A percentile compares a stretch with the other conserved stretches of the same genome.
phyloP scores from a whole-genome alignment of 352 stramenopile genomes.

The Globisporangium acanthophoron region DNA sequence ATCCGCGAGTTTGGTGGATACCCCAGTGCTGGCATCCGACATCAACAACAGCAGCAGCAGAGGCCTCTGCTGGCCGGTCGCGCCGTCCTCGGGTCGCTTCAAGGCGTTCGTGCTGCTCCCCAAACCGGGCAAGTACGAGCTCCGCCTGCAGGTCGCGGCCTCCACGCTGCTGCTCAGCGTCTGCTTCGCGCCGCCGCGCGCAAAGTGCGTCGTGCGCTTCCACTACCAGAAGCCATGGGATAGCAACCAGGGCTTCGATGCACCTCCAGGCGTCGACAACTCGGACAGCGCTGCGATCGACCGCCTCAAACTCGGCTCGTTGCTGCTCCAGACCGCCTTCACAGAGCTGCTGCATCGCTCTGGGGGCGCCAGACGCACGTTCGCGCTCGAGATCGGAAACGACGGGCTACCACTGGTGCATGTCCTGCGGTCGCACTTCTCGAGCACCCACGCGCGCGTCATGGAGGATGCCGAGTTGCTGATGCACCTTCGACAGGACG shows the following conservation, averaged over 20 bases:
- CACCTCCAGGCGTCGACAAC: constrained; percentile 40
- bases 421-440: constrained; percentile 42
- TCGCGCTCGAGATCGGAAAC: constrained; percentile 43
- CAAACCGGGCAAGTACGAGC: constrained; percentile 24
- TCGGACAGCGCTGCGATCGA: constrained; percentile 44
- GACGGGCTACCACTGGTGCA: constrained; percentile 48
- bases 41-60: neutral
- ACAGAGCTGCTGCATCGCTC: constrained; percentile 46
- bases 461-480: constrained; percentile 54
- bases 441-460: constrained; percentile 27
- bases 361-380: constrained; percentile 34
- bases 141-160: constrained; percentile 19
- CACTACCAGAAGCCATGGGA: constrained; percentile 64
- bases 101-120: constrained; percentile 63
- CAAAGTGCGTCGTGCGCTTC: constrained; percentile 45
- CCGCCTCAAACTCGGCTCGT: constrained; percentile 44
- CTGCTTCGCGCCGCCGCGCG: constrained; percentile 23
- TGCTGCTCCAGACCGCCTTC: constrained; percentile 54
- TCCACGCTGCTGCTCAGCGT: constrained; percentile 24
- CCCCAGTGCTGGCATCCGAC: neutral
- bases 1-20: neutral
- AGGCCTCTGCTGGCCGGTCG: constrained; percentile 42
- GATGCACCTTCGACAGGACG: constrained; percentile 40
- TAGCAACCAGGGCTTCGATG: constrained; percentile 47
- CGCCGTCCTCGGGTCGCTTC: constrained; percentile 31